Base-by-base conservation (phyloP, 2,329 filamentous ascomycete genomes). In the Fusarium denticulatum region DNA sequence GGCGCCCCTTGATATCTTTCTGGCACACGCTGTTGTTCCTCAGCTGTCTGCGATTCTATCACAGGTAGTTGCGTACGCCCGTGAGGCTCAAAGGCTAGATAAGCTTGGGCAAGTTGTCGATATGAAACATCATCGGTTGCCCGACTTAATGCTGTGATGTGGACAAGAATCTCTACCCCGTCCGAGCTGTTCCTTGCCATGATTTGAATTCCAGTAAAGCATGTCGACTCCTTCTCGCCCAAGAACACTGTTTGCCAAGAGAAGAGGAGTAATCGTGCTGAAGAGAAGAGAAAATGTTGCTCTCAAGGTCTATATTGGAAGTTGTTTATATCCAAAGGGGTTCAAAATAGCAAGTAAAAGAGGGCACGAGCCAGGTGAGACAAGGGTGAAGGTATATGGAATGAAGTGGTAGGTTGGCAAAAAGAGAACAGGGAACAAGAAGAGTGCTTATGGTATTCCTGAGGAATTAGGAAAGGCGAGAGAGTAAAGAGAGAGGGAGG, bases 121-220 rank as follows among this genome's bases (percentile, higher is more conserved):
- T 89, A 90, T 20, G 76, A 74, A 24, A 76, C 79, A 79, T 90
- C 88, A 72, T 89, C 86, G 16, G 77, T 73, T 28, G 82, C 80
- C 43, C 79, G 84, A 74, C 86, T 85, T 12, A 88, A 86, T 36
- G 88, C 88, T 16, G 85, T 79, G 62, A 88, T 84, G 77, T 90
- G 88, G 57, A 89, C 84, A 49, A 90, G 82, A 49, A 90, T 87
- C 80, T 90, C 88, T 58, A 85, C 81, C 66, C 85, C 80, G 24
- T 69, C 66, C 47, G 64, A 69, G 52, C 66, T 58, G 64, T 70
- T 77, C 46, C 66, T 67, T 53, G 76, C 71, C 80, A 82, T 82
- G 55, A 34, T 68, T 64, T 50, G 59, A 46, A 50, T 50, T 46
- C 64, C 58, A 67, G 45, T 50, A 52, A 72, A 76, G 73, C 78